These are phyloP conservation scores for Paracoccidioides lutzii DNA, from an alignment of 2,329 filamentous ascomycete genomes.

Conservation along the genomic window DNA sequence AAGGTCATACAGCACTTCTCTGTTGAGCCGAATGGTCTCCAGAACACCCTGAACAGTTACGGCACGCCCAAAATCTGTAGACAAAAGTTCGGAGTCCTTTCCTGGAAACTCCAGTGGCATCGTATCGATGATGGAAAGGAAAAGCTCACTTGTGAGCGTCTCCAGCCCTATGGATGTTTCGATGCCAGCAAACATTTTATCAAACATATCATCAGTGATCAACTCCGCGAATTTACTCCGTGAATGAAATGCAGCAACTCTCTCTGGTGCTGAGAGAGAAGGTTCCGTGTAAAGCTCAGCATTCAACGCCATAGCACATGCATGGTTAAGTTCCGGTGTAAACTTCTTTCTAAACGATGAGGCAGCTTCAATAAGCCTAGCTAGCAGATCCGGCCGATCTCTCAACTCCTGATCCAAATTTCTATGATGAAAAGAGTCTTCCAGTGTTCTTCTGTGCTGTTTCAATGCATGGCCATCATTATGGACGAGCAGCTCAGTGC, in stretches of 20 bases:
- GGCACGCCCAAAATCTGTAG: conserved; percentile 62
- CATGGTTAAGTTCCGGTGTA: conserved; percentile 54
- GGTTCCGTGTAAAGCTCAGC: conserved; percentile 64
- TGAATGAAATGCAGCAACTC: conserved; percentile 67
- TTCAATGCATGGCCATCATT: conserved; percentile 42
- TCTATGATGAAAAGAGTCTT: conserved; percentile 32
- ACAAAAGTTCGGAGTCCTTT: conserved; percentile 32
- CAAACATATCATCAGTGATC: conserved; percentile 69
- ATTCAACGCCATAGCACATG: conserved; percentile 54
- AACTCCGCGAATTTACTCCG: conserved; percentile 64
- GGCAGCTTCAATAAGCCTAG: conserved; percentile 56
- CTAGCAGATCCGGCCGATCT: conserved; percentile 41
- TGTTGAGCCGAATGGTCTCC: conserved; percentile 61
- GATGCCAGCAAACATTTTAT: conserved; percentile 54
- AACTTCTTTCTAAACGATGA: conserved; percentile 58
- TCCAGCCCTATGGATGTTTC: conserved; percentile 48
- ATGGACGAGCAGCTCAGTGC: conserved; percentile 60
- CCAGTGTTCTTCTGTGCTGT: conserved; percentile 26
- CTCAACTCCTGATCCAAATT: conserved; percentile 36
- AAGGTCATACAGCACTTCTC: conserved; percentile 66
- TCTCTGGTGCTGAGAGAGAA: conserved; percentile 55
- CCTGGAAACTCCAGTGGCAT: conserved; percentile 32
- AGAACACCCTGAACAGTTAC: conserved; percentile 64
- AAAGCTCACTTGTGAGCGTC: conserved; percentile 37
- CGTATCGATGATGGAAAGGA: conserved; percentile 39